Evolutionary conservation across 129 eudicot genomes (phyloP), one percentile per base, ranked within the genome.

Genomic region (Deinandra increscens): DNA sequence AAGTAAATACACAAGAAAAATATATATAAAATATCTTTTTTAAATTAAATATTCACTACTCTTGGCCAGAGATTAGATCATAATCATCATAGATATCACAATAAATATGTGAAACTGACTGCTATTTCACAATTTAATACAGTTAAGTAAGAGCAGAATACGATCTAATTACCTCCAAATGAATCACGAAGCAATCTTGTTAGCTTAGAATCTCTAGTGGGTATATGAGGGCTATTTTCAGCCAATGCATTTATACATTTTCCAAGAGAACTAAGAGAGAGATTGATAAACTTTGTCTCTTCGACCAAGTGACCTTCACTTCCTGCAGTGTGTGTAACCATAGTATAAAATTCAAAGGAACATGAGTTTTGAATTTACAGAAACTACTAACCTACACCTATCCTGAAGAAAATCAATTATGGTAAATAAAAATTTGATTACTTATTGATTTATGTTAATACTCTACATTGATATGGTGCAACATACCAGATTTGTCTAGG

Each of bases 131-230:
- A 69, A 44, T 53, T 17, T 37, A 58, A 65, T 56, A 76, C 65
- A 46, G 31, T 36, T 41, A 44, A 68, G 77, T 9, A 60, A 62
- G 71, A 66, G 58, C 78, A 44, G 33, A 51, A 41, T 62, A 72
- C 22, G 61, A 59, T n/a, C 43, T 44, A 34, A 59, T 75, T 62
- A 92, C 98, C 98, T 85, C 98, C 98, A 84, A 93, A 93, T 6
- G 98, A 93, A 79, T 93, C 98, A 75, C 98, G 88, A 53, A 93
- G 98, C 79, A 93, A 72, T 81, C 98, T 83, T 37, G 98, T 93
- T 54, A 93, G 80, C 73, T 93, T 93, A 65, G 98, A 93, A 80
- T 93, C 98, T 80, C 98, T 80, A 53, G 88, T 93, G 49, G 98
- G 98, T 60, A 93, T 93, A 80, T 93, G 96, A 77, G 97, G 88